Percentiles rank a stretch among this genome's conserved stretches.
These are phyloP conservation scores for Mycotypha africana DNA, from an alignment of 371 early-diverging fungal genomes.

Conservation along the genomic window DNA sequence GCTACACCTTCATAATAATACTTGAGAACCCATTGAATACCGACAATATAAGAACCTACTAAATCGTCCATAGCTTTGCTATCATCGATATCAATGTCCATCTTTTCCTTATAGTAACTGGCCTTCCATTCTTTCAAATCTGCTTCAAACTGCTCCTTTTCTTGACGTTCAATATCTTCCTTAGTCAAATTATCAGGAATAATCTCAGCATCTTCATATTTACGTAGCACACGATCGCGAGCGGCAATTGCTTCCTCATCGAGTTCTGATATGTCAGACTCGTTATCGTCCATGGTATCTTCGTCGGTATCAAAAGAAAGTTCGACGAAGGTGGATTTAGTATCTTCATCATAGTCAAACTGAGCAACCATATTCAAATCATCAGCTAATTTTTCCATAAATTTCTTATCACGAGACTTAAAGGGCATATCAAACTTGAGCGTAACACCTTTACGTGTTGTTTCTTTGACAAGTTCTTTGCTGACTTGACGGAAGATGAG, in stretches of 20 bases:
- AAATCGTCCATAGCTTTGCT: constrained; percentile 52
- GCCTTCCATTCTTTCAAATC: constrained; percentile 63
- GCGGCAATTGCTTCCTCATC: constrained; percentile 58
- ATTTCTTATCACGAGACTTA: constrained; percentile 56
- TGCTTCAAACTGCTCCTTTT: constrained; percentile 50
- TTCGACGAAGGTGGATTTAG: constrained; percentile 41
- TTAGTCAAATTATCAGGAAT: constrained; percentile 46
- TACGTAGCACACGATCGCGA: constrained; percentile 57
- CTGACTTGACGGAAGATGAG: constrained; percentile 51
- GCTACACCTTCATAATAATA: constrained; percentile 97
- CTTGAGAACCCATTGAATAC: constrained; percentile 95
- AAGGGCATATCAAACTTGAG: constrained; percentile 47
- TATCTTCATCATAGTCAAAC: constrained; percentile 32
- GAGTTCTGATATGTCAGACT: constrained; percentile 30
- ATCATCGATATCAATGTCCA: constrained; percentile 55
- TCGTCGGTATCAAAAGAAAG: constrained; percentile 35
- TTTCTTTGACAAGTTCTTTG: constrained; percentile 36
- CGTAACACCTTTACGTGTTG: constrained; percentile 8
- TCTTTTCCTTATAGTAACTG: constrained; percentile 71
- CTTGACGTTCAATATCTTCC: constrained; percentile 41
- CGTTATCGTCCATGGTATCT: constrained; percentile 37
- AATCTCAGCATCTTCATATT: constrained; percentile 61
- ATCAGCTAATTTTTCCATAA: constrained; percentile 54
- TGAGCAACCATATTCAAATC: constrained; percentile 59
- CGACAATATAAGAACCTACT: constrained; percentile 81